Conservation (phyloP, 2,329 filamentous ascomycete species). For the Ascochyta clinopodiicola region DNA sequence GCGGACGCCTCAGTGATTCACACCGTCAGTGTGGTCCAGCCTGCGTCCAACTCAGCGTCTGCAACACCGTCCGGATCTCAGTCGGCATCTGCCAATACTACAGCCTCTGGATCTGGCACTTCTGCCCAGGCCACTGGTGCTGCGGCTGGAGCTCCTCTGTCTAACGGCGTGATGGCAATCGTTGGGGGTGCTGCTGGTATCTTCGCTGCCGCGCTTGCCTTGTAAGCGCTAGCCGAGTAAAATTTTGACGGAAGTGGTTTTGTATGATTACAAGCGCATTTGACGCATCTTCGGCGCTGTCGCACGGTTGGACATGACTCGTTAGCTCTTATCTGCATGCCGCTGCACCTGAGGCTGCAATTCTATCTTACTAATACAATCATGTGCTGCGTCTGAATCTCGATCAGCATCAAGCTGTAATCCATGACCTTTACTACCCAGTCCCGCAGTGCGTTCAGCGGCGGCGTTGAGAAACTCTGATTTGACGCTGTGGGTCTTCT, state of each 20-base stretch:
- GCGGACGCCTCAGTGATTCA: conserved; percentile 4
- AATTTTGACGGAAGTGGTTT: conserved; percentile 6
- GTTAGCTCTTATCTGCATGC: background rate
- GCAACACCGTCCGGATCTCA: conserved; percentile 13
- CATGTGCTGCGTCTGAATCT: background rate
- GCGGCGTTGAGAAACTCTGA: background rate
- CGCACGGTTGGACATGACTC: conserved; percentile 11
- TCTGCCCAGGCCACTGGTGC: conserved; percentile 21
- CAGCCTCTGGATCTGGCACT: conserved; percentile 19
- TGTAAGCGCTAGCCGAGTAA: conserved; percentile 23
- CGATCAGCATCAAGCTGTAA: background rate
- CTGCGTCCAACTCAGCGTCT: conserved; percentile 16
- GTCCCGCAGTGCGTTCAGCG: conserved; percentile 14
- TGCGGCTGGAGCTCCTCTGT: conserved; percentile 26
- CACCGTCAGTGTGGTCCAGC: conserved; percentile 23
- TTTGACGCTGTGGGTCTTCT: conserved; percentile 12
- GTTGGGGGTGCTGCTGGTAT: conserved; percentile 33
- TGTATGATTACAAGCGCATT: conserved; percentile 5
- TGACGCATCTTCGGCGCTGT: conserved; percentile 9
- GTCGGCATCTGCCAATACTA: conserved; percentile 2
- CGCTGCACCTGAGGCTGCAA: background rate
- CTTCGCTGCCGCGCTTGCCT: conserved; percentile 31
- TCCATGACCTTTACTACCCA: conserved; percentile 1
- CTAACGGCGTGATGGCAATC: conserved; percentile 28
- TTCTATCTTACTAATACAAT: conserved; percentile 4